Base-by-base conservation (phyloP, 1,284 basidiomycete genomes). In the Cryptococcus sp. region DNA sequence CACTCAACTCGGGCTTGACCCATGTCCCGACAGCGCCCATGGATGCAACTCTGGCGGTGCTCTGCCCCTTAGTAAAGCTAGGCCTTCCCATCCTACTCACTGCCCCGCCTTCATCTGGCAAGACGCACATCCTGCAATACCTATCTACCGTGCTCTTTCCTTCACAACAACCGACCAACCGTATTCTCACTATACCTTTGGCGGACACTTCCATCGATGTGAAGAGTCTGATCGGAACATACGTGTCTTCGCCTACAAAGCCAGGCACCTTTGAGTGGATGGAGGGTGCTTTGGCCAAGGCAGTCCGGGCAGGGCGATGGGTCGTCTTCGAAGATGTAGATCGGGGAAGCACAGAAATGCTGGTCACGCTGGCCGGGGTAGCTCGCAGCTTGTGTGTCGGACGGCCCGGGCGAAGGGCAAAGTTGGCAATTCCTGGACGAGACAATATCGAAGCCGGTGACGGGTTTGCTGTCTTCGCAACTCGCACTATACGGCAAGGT, bases 201-300 rank as follows among this genome's bases (percentile, higher is more conserved):
- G 91, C 93, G 5, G 94, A 96, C 68, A 93, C 92, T 0, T 96
- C 91, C 2, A 84, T 99, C 54, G 96, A 99, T 72, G 89, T 95
- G 39, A 91, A 96, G 50, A 89, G 93, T 1, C 84, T 99, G 1
- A 84, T 99, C 38, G 96, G 96, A 6, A 95, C 93, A 2, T 96
- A 98, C 62, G 82, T 93, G 3, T 96, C 95, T 1, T 97, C 94
- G 0, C 83, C 89, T 0, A 88, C 85, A 1, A 85, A 86, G 42
- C 88, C 92, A 0, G 96, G 96, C 11, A 87, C 87, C 0, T 99
- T 99, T 68, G 91, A 95, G 70, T 99, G 94, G 90, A 90, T 90
- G 74, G 94, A 99, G 67, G 96, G 96, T 13, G 89, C 94, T 0
- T 82, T 99, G 47, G 88, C 95, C 6, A 89, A 90, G 48, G 90